Evolutionary conservation across 805 yeast species (phyloP), one percentile per base, ranked within the genome.

Genomic region (Yamadazyma laniorum): DNA sequence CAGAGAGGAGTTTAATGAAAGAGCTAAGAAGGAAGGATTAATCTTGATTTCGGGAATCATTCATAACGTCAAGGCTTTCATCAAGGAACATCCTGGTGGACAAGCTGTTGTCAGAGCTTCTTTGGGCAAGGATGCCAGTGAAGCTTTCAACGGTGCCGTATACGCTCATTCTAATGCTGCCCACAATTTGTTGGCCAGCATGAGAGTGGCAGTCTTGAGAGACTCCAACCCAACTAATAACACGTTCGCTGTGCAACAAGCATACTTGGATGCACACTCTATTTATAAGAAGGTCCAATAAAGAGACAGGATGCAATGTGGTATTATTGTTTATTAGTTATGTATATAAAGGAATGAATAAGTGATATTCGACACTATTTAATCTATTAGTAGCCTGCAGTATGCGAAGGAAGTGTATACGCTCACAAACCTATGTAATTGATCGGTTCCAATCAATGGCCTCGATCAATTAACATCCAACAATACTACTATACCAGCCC

Each of bases 81-180:
- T 83, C 48, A 72, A 75, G 42, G 86, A 82, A 55, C 95, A 85
- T 58, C 95, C 95, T 47, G 95, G 95, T 74, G 95, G 95, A 49
- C 79, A 75, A 56, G 80, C 87, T 32, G 65, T 85, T 45, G 63
- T 85, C 34, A 72, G 76, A 50, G 80, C 89, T 23, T 80, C 90
- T 2, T 64, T 75, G 44, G 90, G 91, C 52, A 85, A 83, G 59
- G 93, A 85, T 59, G 91, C 91, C 18, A 82, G 91, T 11, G 76
- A 75, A 56, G 93, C 90, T 1, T 85, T 85, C 71, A 82, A 82
- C 56, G 95, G 95, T 57, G 90, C 87, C 56, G 93, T 85, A 21
- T 85, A 85, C 55, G 79, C 85, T 9, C 95, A 85, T 56, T 82
- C 91, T 6, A 85, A 85, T 52, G 93, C 95, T 44, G 95, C 93